Percentiles rank a stretch among this genome's conserved stretches.
Conservation (phyloP, 768 basidiomycete species). For the Serendipita sp. region DNA sequence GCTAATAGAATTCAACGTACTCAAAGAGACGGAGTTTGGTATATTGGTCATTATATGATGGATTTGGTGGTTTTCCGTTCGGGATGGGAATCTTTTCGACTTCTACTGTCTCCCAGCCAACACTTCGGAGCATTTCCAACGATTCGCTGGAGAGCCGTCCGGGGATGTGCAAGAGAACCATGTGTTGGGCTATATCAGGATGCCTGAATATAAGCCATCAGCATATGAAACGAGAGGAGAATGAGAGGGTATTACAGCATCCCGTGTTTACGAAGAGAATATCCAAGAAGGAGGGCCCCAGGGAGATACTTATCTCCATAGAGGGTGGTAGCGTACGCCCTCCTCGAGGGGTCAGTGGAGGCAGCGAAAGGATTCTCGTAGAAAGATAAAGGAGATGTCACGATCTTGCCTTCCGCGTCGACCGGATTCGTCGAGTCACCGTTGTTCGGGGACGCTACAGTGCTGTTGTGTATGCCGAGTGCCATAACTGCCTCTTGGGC, state of each 20-base stretch:
- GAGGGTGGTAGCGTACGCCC: conserved; percentile 6
- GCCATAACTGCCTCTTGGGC: too few relatives aligned
- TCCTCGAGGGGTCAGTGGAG: not conserved
- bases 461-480: too few relatives aligned
- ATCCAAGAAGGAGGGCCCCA: conserved; percentile 7
- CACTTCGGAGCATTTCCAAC: not conserved
- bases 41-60: conserved; percentile 7
- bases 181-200: not conserved
- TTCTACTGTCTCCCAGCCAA: not conserved
- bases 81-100: not conserved
- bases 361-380: not conserved
- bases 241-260: not conserved
- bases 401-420: not conserved
- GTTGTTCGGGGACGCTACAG: too few relatives aligned
- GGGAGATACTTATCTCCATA: conserved; percentile 7
- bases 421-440: too few relatives aligned
- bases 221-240: too few relatives aligned
- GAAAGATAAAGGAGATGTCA: too few relatives aligned
- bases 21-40: conserved; percentile 9
- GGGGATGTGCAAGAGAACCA: conserved; percentile 7
- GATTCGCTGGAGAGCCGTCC: conserved; percentile 2
- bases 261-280: conserved; percentile 6
- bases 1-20: not conserved
- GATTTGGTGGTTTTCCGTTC: not conserved
- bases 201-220: not conserved